Base-by-base conservation (phyloP, 768 basidiomycete species). In the Mycena chlorophos region DNA sequence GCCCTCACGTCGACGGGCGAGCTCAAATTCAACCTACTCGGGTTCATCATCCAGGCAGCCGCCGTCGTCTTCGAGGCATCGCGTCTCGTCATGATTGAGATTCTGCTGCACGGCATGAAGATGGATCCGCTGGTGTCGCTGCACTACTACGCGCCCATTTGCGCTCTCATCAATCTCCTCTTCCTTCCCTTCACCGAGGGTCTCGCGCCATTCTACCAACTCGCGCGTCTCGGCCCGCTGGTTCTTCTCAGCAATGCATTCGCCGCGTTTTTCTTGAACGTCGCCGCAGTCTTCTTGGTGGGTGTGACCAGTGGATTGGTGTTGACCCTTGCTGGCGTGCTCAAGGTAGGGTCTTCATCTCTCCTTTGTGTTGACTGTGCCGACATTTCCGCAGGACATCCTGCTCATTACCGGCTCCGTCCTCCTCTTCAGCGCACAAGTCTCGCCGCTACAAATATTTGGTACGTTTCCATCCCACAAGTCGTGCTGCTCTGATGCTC, bases 41-140 rank as follows among this genome's bases (percentile, higher is more conserved):
- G 96, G 5, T 98, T 98, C 79, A 60, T 91, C 58, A 87, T 84
- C 38, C 95, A 98, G 70, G 86, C 88, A 3, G 83, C 88, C 38
- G 94, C 94, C 13, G 93, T 98, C 57, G 81, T 71, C 19, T 98
- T 98, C 67, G 96, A 99, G 73, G 89, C 93, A 1, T 89, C 90
- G 19, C 89, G 96, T 37, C 82, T 98, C 13, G 94, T 98, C 22
- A 94, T 97, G 85, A 98, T 98, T 57, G 91, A 98, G 69, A 84
- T 95, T 50, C 84, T 98, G 37, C 78, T 98, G 0, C 93, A 97
- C 67, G 94, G 94, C 31, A 75, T 97, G 66, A 97, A 97, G 75
- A 98, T 98, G 95, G 94, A 97, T 67, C 96, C 96, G 0, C 82
- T 98, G 5, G 91, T 94, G 20, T 97, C 94, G 5, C 73, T 98